Conservation (phyloP, 2,329 filamentous ascomycete genomes). For the Bretziella fagacearum region DNA sequence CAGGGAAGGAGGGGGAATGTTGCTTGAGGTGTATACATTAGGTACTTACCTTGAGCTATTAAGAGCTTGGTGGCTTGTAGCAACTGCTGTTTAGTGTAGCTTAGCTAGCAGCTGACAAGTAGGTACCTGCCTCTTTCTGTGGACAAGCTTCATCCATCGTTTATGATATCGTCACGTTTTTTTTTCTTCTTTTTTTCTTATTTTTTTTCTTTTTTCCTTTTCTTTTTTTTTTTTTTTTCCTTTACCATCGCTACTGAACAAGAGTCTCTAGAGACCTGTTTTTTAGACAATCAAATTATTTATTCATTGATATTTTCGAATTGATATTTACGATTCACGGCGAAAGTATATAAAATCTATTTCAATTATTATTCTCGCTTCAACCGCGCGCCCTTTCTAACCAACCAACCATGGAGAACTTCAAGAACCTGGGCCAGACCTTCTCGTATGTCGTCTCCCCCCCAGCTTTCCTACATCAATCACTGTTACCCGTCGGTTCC, state of each 20-base stretch:
- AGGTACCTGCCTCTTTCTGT: neutral
- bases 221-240: neutral
- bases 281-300: no score
- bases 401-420: constrained; percentile 12
- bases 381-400: no score
- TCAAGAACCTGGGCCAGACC: constrained; percentile 15
- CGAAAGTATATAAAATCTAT: neutral
- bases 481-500: no score
- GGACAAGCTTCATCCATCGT: neutral
- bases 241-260: no score
- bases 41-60: no score
- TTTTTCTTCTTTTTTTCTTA: neutral
- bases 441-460: constrained; percentile 13
- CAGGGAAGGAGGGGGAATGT: no score
- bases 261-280: no score
- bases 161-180: neutral
- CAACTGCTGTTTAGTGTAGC: neutral
- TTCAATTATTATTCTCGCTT: neutral
- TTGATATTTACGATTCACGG: neutral
- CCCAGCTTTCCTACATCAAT: no score
- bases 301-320: no score
- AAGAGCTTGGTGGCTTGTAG: no score
- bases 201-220: constrained; percentile 1
- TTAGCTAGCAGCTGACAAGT: neutral
- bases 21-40: no score